These are phyloP conservation scores for Diutina ranongensis DNA, from an alignment of 1,139 yeast species.

Conservation along the genomic window DNA sequence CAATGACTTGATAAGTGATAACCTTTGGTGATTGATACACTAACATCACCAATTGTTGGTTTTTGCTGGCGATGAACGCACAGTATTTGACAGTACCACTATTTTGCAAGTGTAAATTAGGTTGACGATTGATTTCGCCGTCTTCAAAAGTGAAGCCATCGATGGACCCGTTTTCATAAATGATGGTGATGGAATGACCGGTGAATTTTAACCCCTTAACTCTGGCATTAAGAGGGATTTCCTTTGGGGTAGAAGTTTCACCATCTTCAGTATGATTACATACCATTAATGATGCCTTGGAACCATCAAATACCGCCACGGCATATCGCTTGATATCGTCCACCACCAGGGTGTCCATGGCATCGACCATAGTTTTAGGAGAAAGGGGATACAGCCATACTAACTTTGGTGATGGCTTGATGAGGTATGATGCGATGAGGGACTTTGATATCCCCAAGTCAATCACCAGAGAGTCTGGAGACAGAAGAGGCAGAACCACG, in stretches of 20 bases:
- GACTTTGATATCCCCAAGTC: slow-evolving; percentile 72
- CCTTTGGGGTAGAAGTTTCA: not conserved
- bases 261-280: slow-evolving; percentile 15
- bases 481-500: not conserved
- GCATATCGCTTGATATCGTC: slow-evolving; percentile 19
- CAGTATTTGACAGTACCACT: not conserved
- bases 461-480: slow-evolving; percentile 10
- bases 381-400: slow-evolving; percentile 65
- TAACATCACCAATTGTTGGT: not conserved
- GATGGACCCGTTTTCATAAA: not conserved
- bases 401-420: slow-evolving; percentile 73
- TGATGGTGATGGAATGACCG: not conserved
- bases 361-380: slow-evolving; percentile 42
- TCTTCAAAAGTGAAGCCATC: not conserved
- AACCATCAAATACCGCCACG: slow-evolving; percentile 38
- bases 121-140: not conserved
- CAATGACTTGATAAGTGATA: slow-evolving; percentile 1
- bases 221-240: not conserved
- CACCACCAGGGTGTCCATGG: slow-evolving; percentile 22
- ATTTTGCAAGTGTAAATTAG: not conserved
- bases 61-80: not conserved
- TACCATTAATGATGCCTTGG: slow-evolving; percentile 28
- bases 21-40: not conserved
- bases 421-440: slow-evolving; percentile 56
- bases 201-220: not conserved